Evolutionary conservation across 805 yeast genomes (phyloP).

Genomic region (Candida succiphila): DNA sequence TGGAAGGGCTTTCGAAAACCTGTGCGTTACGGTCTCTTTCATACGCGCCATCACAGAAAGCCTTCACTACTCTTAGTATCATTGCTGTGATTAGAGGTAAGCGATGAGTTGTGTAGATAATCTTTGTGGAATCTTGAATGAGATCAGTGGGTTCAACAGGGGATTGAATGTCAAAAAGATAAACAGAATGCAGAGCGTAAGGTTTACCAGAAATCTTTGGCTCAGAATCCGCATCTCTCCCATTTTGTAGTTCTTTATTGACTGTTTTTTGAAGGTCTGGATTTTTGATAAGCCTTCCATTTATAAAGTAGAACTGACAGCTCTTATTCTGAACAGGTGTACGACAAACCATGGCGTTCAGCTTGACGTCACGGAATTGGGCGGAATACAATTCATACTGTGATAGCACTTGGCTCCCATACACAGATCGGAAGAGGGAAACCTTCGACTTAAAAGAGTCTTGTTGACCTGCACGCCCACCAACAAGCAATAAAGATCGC

Average conservation of each 20-base stretch:
- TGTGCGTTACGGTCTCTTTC: background rate
- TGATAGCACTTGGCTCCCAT: slow-evolving; percentile 17
- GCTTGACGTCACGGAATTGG: slow-evolving; percentile 13
- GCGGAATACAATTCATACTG: slow-evolving; percentile 20
- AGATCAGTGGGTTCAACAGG: slow-evolving; percentile 21
- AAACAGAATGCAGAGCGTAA: slow-evolving; percentile 26
- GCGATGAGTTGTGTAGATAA: slow-evolving; percentile 16
- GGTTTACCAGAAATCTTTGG: slow-evolving; percentile 23
- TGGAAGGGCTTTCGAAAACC: background rate
- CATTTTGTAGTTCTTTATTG: slow-evolving; percentile 16
- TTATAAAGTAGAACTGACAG: slow-evolving; percentile 36
- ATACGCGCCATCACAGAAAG: background rate
- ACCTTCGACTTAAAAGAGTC: background rate
- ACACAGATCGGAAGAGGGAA: slow-evolving; percentile 16
- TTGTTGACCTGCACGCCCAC: background rate
- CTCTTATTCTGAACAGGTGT: slow-evolving; percentile 22
- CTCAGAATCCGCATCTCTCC: background rate
- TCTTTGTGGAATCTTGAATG: slow-evolving; percentile 30
- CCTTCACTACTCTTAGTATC: slow-evolving; percentile 18
- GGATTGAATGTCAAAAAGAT: slow-evolving; percentile 21
- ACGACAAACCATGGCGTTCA: slow-evolving; percentile 31
- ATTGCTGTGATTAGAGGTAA: slow-evolving; percentile 20
- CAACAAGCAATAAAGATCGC: background rate
- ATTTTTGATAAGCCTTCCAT: slow-evolving; percentile 25
- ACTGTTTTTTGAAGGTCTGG: slow-evolving; percentile 9